These are phyloP conservation scores for Fibroporia radiculosa DNA, from an alignment of 768 basidiomycete genomes.

Conservation along the genomic window DNA sequence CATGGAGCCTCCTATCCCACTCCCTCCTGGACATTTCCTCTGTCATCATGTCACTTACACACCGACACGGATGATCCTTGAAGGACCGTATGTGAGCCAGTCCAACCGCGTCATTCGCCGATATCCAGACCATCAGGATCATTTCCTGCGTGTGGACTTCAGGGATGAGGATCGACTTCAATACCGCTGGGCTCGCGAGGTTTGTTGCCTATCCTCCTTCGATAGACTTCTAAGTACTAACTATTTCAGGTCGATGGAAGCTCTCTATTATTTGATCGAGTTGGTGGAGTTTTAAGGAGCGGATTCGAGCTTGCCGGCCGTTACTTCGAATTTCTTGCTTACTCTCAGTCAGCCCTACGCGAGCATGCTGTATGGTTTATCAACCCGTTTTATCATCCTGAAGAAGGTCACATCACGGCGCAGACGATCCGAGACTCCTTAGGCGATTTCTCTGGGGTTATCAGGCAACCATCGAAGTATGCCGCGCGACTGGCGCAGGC, in stretches of 20 bases:
- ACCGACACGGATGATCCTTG: conserved; percentile 64
- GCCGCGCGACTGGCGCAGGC: conserved; percentile 81
- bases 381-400: conserved; percentile 45
- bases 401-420: conserved; percentile 41
- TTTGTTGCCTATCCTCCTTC: conserved; percentile 15
- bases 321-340: conserved; percentile 73
- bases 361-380: conserved; percentile 84
- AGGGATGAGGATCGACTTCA: conserved; percentile 76
- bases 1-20: conserved; percentile 10
- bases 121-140: conserved; percentile 50
- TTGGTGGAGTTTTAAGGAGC: conserved; percentile 25
- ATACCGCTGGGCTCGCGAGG: conserved; percentile 62
- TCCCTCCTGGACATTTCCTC: conserved; percentile 38
- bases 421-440: conserved; percentile 51
- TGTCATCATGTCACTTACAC: conserved; percentile 68
- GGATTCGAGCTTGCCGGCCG: conserved; percentile 70
- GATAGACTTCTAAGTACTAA: background rate
- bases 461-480: conserved; percentile 58
- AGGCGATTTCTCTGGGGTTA: conserved; percentile 54
- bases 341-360: conserved; percentile 70
- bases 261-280: conserved; percentile 18
- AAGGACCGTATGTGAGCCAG: conserved; percentile 69
- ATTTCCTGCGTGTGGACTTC: conserved; percentile 80
- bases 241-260: conserved; percentile 19
- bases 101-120: conserved; percentile 76